Evolutionary conservation across 1,284 basidiomycete species (phyloP), one percentile per base, ranked within the genome.

Genomic region (Pyrrhoderma noxium): DNA sequence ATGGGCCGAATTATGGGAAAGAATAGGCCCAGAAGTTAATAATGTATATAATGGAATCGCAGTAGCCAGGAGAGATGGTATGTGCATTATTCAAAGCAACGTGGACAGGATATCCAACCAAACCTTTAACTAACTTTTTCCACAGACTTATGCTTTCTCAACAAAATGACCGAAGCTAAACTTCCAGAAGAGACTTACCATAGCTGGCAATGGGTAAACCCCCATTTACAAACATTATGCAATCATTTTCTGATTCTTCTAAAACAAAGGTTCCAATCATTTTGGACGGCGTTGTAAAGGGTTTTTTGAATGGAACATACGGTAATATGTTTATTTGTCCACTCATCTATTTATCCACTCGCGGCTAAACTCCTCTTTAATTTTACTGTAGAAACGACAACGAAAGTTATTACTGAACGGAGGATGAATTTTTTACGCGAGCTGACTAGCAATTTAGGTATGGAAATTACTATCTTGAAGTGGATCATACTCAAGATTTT

Each of bases 181-280:
- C 55, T 57, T 44, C 57, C 55, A 4, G 57, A 58, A 37, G 57
- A 57, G 43, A 47, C 50, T 4, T 58, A 58, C 43, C 57, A 58
- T n/a, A 52, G 47, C 8, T 58, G 57, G 57, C 54, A 40, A 40
- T 58, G 55, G 55, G 57, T 58, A 52, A 46, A 54, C 40, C 18
- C n/a, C 13, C 25, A 21, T 8, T 31, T 27, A 22, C 16, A 19
- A 19, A 8, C 19, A 46, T 23, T 18, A 16, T 3, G 18, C 31
- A 8, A 4, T 25, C 34, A 22, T 35, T 23, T 42, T 47, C 23
- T 38, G 21, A 19, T 27, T 13, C 16, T 21, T 14, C 2, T 21
- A 16, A 16, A 4, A 14, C n/a, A 25, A 31, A 53, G 52, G 47
- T 53, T 11, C 53, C 53, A 5, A 40, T 54, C 34, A 34, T 23